A percentile compares a stretch with the other conserved stretches of the same genome.
Evolutionary conservation across 2,329 filamentous ascomycete genomes (phyloP).

Genomic region (Aspergillus pseudonomiae): DNA sequence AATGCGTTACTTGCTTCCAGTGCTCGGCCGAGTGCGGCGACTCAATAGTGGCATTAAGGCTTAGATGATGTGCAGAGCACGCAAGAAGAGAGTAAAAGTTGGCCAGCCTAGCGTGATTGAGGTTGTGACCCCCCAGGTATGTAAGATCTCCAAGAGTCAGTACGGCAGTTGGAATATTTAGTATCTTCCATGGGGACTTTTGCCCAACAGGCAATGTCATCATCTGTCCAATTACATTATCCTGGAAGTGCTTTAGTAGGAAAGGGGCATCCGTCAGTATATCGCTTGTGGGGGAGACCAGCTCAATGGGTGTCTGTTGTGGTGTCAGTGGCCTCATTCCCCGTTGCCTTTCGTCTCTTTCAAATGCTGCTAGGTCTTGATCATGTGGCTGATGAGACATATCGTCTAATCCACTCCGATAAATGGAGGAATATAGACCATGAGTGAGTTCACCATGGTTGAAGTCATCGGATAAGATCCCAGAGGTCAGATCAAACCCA

Average conservation of each 20-base stretch:
- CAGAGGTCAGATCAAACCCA: constrained; percentile 23
- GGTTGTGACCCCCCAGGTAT: constrained; percentile 27
- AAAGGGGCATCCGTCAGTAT: constrained; percentile 26
- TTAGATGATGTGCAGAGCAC: constrained; percentile 32
- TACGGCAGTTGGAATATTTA: constrained; percentile 35
- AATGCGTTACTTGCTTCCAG: constrained; percentile 30
- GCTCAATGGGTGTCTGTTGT: constrained; percentile 16
- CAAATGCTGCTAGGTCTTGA: neutral
- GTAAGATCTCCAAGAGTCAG: constrained; percentile 35
- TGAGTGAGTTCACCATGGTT: neutral
- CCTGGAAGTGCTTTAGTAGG: constrained; percentile 36
- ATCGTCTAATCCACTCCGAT: neutral
- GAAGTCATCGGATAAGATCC: neutral
- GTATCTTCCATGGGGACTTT: constrained; percentile 39
- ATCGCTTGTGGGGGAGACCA: constrained; percentile 13
- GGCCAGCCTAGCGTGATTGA: constrained; percentile 36
- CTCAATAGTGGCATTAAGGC: constrained; percentile 16
- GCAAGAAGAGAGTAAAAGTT: constrained; percentile 36
- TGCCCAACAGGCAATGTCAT: constrained; percentile 33
- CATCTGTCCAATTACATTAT: constrained; percentile 35
- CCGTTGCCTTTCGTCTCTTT: neutral
- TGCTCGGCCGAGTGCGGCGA: constrained; percentile 19
- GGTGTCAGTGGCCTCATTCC: constrained; percentile 7
- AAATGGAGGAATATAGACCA: neutral
- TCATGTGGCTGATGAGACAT: constrained; percentile 7